Base-by-base conservation (phyloP, 83 land plant species). In the Thuja plicata region DNA sequence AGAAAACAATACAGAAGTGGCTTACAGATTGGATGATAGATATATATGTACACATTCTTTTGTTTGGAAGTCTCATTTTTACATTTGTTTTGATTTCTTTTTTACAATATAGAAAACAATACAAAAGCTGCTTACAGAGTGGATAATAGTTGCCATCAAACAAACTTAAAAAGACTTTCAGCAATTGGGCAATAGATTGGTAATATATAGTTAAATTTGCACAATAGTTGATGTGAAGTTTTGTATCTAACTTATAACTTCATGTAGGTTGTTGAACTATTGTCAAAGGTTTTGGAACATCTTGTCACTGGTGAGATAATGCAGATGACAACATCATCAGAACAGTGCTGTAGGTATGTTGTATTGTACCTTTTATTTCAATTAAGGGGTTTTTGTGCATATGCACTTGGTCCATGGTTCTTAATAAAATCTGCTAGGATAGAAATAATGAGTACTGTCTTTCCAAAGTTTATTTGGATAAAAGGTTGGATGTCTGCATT, bases 301-400 rank as follows among this genome's bases (percentile, higher is more conserved):
- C 93, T 97, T 34, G 98, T 95, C 41, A 96, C 95, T 5, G 99
- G 99, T 88, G 98, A 97, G 89, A 95, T 97, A 74, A 97, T 97
- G 99, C 99, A 97, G 87, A 93, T 95, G 95, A 91, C 97, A 11
- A 93, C 94, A 37, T 78, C 93, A 71, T 71, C 94, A 84, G 98
- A 98, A 15, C 91, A 96, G 86, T 90, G 93, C 60, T 91, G 92
- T 89, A 97, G 97, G 98, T 95, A 52, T 45, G 81, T 37, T 83
- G 89, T 35, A 89, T 71, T 77, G 43, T 71, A 41, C 88, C 8
- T 70, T 79, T 32, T 13, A 78, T 37, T 17, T 5, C 17, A 46
- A 27, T 35, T 62, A 34, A 41, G 34, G 55, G 4, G 50, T 74
- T 41, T 71, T 48, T 86, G 88, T 38, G 30, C 52, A 50, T 48